phyloP scores from a whole-genome alignment of 441 rosid genomes.

The Monsonia emarginata region DNA sequence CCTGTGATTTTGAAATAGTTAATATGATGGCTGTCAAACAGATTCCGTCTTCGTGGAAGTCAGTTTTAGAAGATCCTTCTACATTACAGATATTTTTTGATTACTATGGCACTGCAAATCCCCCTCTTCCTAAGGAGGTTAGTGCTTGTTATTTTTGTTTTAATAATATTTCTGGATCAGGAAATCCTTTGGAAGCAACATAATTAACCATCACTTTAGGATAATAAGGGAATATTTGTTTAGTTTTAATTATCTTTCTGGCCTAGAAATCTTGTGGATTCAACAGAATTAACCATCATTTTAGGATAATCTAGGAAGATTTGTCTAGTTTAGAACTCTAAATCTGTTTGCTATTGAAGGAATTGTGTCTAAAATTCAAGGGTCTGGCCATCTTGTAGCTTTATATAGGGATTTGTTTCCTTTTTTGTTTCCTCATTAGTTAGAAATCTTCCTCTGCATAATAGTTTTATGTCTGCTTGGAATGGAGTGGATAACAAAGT shows the following conservation, averaged over 20 bases:
- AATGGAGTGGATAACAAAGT: background rate
- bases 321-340: background rate
- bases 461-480: background rate
- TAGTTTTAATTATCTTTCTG: background rate
- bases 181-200: background rate
- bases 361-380: background rate
- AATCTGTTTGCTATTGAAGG: background rate
- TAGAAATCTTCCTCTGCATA: background rate
- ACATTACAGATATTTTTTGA: constrained; percentile 94
- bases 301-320: background rate
- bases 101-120: constrained; percentile 60
- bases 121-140: constrained; percentile 95
- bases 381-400: background rate
- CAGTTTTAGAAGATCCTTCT: constrained; percentile 81
- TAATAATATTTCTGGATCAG: background rate
- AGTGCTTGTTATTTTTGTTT: constrained; percentile 11
- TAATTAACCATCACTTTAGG: background rate
- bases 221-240: background rate
- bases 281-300: background rate
- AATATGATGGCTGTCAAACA: constrained; percentile 24
- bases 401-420: background rate
- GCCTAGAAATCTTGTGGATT: background rate
- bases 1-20: constrained; percentile 11
- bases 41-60: constrained; percentile 88
- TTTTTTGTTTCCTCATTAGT: background rate